Percentiles rank a stretch among this genome's conserved stretches.
Evolutionary conservation across 2,329 filamentous ascomycete species (phyloP).

Genomic region (Alternaria ethzedia): DNA sequence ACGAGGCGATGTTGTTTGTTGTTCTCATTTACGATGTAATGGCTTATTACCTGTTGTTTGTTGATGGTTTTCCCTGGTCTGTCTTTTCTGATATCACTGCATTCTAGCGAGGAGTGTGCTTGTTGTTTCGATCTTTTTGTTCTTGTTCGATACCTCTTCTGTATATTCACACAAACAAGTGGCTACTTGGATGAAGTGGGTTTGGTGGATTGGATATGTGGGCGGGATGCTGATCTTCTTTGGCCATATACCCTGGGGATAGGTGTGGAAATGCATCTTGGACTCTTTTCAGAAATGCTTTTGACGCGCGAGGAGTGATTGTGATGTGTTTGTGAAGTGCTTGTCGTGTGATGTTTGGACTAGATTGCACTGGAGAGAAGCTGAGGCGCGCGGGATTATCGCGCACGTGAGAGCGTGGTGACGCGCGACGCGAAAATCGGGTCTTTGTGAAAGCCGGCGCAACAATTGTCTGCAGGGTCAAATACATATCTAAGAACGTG

Average conservation of each 20-base stretch:
- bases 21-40: slow-evolving; percentile 16
- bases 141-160: slow-evolving; percentile 14
- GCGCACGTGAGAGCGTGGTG: slow-evolving; percentile 20
- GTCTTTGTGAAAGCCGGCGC: neutral
- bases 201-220: neutral
- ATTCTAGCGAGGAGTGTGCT: slow-evolving; percentile 18
- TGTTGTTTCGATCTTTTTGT: neutral
- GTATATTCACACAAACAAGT: slow-evolving; percentile 2
- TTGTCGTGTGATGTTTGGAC: neutral
- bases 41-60: neutral
- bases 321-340: neutral
- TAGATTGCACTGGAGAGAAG: no score
- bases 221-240: slow-evolving; percentile 10
- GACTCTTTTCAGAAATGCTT: neutral
- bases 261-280: slow-evolving; percentile 11
- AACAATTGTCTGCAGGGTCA: neutral
- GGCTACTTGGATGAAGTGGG: slow-evolving; percentile 2
- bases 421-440: slow-evolving; percentile 11
- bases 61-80: slow-evolving; percentile 4
- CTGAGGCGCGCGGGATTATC: no score
- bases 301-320: no score
- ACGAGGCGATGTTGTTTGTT: neutral
- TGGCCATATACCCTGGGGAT: slow-evolving; percentile 20
- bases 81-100: slow-evolving; percentile 13
- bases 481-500: neutral